Conservation (phyloP, 257 asterid genomes). For the Misopates orontium region DNA sequence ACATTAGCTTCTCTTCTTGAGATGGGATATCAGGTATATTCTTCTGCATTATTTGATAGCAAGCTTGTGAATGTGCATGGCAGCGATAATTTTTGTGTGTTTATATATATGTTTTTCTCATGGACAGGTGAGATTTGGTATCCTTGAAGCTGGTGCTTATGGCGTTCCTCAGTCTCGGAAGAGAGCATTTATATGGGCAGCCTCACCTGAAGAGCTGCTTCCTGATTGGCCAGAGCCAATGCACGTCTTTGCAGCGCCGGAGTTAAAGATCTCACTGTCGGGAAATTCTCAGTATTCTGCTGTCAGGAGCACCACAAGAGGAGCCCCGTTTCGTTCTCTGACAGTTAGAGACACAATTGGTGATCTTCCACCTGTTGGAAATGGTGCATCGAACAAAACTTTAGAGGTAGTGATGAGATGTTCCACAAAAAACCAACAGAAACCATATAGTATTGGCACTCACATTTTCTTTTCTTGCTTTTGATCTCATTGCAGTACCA, state of each 20-base stretch:
- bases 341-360: conserved; percentile 96
- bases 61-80: conserved; percentile 7
- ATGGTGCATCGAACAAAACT: conserved; percentile 68
- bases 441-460: conserved; percentile 18
- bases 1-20: conserved; percentile 91
- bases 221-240: conserved; percentile 99
- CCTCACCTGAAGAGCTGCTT: conserved; percentile 83
- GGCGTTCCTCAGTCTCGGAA: conserved; percentile 97
- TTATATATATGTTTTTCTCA: conserved; percentile 4
- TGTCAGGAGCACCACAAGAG: conserved; percentile 76
- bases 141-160: conserved; percentile 95
- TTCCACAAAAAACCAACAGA: background rate
- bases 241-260: conserved; percentile 91
- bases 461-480: conserved; percentile 8
- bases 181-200: conserved; percentile 98
- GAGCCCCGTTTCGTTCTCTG: conserved; percentile 93
- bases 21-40: conserved; percentile 90
- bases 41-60: conserved; percentile 14
- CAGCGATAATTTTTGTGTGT: background rate
- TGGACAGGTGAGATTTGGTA: conserved; percentile 75
- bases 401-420: conserved; percentile 51
- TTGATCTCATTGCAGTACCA: conserved; percentile 59
- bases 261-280: conserved; percentile 66
- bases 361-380: conserved; percentile 86
- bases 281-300: conserved; percentile 66